These are phyloP conservation scores for Mycogone perniciosa DNA, from an alignment of 2,329 filamentous ascomycete genomes.

Conservation along the genomic window DNA sequence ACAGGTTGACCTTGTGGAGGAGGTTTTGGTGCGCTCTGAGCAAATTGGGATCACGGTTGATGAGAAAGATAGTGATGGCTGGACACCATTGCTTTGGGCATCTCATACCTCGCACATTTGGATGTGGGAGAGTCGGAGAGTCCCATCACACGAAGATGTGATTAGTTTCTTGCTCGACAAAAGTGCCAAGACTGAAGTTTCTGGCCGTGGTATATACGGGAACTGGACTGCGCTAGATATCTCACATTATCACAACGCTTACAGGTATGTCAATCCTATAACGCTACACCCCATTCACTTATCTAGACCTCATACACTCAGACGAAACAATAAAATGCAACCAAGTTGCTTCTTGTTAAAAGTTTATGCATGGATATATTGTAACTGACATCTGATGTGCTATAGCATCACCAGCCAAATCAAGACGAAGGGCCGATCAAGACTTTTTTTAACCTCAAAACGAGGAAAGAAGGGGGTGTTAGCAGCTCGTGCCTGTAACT, in stretches of 20 bases:
- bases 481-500: background rate
- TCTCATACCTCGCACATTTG: background rate
- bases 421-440: background rate
- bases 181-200: background rate
- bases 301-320: too few species aligned
- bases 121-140: background rate
- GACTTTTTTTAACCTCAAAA: background rate
- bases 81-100: constrained; percentile 5
- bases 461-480: background rate
- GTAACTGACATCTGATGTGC: background rate
- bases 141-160: background rate
- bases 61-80: background rate
- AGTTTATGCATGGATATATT: background rate
- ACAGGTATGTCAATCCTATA: background rate
- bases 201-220: background rate
- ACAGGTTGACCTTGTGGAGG: background rate
- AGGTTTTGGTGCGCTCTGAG: background rate
- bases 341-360: too few species aligned
- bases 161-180: background rate
- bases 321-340: too few species aligned
- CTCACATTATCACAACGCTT: constrained; percentile 1
- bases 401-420: background rate
- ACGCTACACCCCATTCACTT: too few species aligned
- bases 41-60: background rate
- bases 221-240: background rate